A percentile compares a stretch with the other conserved stretches of the same genome.
Conservation (phyloP, 345 rosid species). For the Salix caprea region DNA sequence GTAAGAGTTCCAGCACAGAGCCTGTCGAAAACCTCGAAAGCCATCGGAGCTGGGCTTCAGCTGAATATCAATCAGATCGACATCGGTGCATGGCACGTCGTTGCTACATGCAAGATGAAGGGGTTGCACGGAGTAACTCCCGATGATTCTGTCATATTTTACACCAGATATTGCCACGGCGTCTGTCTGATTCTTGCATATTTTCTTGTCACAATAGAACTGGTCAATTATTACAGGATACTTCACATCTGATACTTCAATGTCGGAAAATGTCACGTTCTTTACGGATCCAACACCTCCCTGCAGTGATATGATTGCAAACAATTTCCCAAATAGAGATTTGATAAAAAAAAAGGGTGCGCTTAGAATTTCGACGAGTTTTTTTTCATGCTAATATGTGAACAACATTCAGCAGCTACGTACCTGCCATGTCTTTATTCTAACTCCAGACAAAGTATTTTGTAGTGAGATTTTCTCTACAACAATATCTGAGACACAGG, state of each 20-base stretch:
- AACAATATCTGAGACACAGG: slow-evolving; percentile 66
- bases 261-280: slow-evolving; percentile 68
- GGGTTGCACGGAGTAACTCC: slow-evolving; percentile 63
- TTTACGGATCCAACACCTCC: slow-evolving; percentile 76
- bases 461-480: slow-evolving; percentile 53
- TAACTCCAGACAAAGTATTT: slow-evolving; percentile 62
- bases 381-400: no score
- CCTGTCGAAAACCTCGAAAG: slow-evolving; percentile 33
- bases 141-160: slow-evolving; percentile 53
- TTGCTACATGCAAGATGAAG: slow-evolving; percentile 72
- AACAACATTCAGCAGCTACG: background rate
- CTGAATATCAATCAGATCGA: slow-evolving; percentile 57
- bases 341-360: background rate
- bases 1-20: slow-evolving; percentile 77
- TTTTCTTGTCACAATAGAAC: slow-evolving; percentile 71
- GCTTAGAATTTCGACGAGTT: background rate
- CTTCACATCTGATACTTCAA: slow-evolving; percentile 63
- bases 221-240: slow-evolving; percentile 79
- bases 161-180: slow-evolving; percentile 71
- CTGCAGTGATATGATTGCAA: slow-evolving; percentile 16
- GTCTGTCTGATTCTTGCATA: slow-evolving; percentile 67
- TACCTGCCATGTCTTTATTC: slow-evolving; percentile 97
- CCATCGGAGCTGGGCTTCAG: slow-evolving; percentile 45
- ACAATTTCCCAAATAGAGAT: background rate
- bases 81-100: slow-evolving; percentile 62